These are phyloP conservation scores for Pseudofabraea citricarpa DNA, from an alignment of 2,329 filamentous ascomycete genomes.

Conservation along the genomic window DNA sequence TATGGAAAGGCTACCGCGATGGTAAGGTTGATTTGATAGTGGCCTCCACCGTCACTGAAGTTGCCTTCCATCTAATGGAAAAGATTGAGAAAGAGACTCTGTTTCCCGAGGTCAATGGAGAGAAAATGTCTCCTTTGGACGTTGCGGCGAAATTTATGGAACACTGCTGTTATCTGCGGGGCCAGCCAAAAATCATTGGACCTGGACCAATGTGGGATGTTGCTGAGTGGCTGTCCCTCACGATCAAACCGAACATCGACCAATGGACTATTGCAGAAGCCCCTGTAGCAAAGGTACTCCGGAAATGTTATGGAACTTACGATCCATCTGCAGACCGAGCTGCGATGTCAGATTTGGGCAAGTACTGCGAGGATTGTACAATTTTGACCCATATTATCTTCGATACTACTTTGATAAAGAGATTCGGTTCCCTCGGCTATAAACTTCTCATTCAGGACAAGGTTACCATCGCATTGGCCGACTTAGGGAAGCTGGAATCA, in stretches of 20 bases:
- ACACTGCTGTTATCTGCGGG: background rate
- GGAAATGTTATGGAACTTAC: background rate
- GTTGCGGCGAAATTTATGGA: background rate
- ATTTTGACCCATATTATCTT: background rate
- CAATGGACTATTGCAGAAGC: background rate
- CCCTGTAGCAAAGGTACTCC: background rate
- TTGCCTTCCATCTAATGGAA: background rate
- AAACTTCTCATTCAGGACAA: background rate
- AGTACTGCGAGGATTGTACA: background rate
- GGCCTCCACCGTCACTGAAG: background rate
- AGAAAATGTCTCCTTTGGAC: background rate
- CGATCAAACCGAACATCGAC: background rate
- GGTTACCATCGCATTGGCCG: background rate
- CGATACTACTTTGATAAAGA: background rate
- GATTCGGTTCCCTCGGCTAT: background rate
- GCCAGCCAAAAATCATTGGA: background rate
- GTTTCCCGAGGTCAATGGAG: background rate
- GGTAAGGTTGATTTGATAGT: constrained; percentile 2
- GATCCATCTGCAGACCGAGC: background rate
- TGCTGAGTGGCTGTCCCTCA: background rate
- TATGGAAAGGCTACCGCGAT: constrained; percentile 3
- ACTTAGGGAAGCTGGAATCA: background rate
- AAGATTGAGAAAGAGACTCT: background rate
- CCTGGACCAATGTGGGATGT: background rate
- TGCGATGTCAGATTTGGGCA: background rate